Evolutionary conservation across 2,329 filamentous ascomycete species (phyloP).

Genomic region (Phyllosticta citrichinensis): DNA sequence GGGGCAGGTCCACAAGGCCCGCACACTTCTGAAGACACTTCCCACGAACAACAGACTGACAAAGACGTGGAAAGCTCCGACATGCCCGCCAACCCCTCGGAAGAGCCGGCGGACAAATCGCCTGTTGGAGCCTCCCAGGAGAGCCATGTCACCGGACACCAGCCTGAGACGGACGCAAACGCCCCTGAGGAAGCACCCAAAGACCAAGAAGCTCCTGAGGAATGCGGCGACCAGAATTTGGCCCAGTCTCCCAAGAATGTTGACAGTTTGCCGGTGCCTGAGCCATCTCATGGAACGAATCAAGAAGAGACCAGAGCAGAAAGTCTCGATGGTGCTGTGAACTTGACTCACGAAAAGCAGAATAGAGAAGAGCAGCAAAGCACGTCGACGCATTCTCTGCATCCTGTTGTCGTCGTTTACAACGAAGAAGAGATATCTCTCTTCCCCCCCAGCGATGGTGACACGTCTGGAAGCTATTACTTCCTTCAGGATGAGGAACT

Average conservation of each 20-base stretch:
- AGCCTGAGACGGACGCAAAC: neutral
- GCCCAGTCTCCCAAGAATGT: neutral
- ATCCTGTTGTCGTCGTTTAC: slow-evolving; percentile 36
- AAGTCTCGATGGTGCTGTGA: neutral
- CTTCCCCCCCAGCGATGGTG: slow-evolving; percentile 46
- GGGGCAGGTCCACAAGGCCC: neutral
- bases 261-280: neutral
- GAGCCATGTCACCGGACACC: neutral
- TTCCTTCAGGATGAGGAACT: slow-evolving; percentile 48
- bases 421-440: slow-evolving; percentile 46
- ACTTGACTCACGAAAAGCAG: neutral
- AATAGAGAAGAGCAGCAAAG: neutral
- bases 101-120: neutral
- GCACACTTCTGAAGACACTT: neutral
- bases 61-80: neutral
- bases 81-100: neutral
- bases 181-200: neutral
- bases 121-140: neutral
- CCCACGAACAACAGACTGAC: neutral
- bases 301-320: neutral
- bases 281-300: neutral
- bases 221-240: neutral
- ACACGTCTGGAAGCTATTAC: slow-evolving; percentile 45
- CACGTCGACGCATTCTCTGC: neutral
- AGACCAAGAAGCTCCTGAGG: neutral